phyloP scores from a whole-genome alignment of 2,329 filamentous ascomycete genomes.

The Zasmidium citrigriseum region DNA sequence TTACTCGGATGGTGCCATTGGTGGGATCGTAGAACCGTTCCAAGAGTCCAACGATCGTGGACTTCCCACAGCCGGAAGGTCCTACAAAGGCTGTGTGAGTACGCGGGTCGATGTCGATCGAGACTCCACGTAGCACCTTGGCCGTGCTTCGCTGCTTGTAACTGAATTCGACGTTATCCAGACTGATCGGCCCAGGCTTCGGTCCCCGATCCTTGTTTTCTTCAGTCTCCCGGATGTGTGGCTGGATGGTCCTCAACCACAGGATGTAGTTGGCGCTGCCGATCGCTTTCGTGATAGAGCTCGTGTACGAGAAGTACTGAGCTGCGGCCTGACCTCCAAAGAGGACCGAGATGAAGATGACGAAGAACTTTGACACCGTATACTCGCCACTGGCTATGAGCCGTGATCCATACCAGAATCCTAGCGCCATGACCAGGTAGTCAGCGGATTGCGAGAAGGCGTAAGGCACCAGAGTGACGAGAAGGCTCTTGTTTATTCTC shows the following conservation, averaged over 20 bases:
- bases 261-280: slow-evolving; percentile 45
- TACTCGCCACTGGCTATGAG: slow-evolving; percentile 35
- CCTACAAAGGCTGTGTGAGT: slow-evolving; percentile 49
- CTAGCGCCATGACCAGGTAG: slow-evolving; percentile 33
- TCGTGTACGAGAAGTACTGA: slow-evolving; percentile 64
- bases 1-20: slow-evolving; percentile 44
- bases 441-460: slow-evolving; percentile 35
- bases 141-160: slow-evolving; percentile 3
- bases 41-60: slow-evolving; percentile 46
- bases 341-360: slow-evolving; percentile 62
- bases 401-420: slow-evolving; percentile 37
- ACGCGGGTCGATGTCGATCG: slow-evolving; percentile 4
- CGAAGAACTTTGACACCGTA: slow-evolving; percentile 50
- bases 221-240: slow-evolving; percentile 38
- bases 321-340: slow-evolving; percentile 68
- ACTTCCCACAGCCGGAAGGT: slow-evolving; percentile 51
- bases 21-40: slow-evolving; percentile 49
- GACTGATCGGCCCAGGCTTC: background rate
- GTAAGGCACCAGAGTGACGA: slow-evolving; percentile 25
- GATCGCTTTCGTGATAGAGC: slow-evolving; percentile 35
- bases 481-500: slow-evolving; percentile 18
- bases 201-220: slow-evolving; percentile 32
- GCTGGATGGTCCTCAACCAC: slow-evolving; percentile 40
- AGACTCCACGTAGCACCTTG: slow-evolving; percentile 1
- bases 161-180: slow-evolving; percentile 6